phyloP scores from a whole-genome alignment of 768 basidiomycete species.

The Scleroderma citrinum region DNA sequence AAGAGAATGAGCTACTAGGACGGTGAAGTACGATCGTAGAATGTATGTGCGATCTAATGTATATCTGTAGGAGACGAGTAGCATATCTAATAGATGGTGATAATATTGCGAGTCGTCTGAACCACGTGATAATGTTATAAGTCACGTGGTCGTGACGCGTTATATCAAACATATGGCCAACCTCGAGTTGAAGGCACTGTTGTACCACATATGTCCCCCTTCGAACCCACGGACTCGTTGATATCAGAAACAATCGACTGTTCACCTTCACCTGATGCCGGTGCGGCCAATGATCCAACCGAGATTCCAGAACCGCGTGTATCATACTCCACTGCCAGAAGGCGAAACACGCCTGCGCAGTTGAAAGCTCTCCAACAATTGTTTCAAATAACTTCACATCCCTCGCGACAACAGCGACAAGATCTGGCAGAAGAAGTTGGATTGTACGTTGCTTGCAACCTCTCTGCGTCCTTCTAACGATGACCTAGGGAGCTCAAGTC shows the following conservation, averaged over 20 bases:
- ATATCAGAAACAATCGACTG: conserved; percentile 1
- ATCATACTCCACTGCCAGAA: conserved; percentile 19
- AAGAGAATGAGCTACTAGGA: conserved; percentile 36
- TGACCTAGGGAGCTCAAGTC: conserved; percentile 54
- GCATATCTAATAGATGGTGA: too few relatives aligned
- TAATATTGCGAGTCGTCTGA: neutral
- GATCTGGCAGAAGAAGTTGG: conserved; percentile 33
- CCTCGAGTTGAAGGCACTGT: conserved; percentile 7
- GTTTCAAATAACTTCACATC: conserved; percentile 34
- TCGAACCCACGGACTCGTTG: conserved; percentile 2
- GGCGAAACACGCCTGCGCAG: conserved; percentile 30
- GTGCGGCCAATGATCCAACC: neutral
- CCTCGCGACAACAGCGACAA: conserved; percentile 37
- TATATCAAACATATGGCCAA: neutral
- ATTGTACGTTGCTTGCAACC: conserved; percentile 24
- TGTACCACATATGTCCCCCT: conserved; percentile 7
- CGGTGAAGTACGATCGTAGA: conserved; percentile 8
- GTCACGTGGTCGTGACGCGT: neutral
- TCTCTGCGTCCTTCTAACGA: conserved; percentile 4
- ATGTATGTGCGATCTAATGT: neutral
- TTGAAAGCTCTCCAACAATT: conserved; percentile 29
- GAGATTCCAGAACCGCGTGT: conserved; percentile 13
- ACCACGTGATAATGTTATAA: neutral
- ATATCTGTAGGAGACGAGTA: too few relatives aligned
- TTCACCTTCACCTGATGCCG: neutral